phyloP scores from a whole-genome alignment of 2,329 filamentous ascomycete genomes.

The Beauveria rudraprayagi region DNA sequence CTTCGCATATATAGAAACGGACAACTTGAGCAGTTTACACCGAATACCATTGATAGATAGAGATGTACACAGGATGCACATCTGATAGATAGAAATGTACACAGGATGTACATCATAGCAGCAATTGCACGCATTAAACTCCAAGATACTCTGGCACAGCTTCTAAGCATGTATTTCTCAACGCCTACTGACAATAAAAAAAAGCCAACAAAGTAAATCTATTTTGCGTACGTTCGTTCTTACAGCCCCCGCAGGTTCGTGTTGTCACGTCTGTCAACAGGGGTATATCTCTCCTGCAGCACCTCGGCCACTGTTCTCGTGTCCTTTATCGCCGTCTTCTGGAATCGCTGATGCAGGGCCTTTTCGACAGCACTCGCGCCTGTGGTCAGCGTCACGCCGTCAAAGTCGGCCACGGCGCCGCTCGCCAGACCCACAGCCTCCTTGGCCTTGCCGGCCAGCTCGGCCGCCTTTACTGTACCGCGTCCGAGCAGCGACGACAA shows the following conservation, averaged over 20 bases:
- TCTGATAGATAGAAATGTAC: background rate
- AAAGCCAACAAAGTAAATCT: slow-evolving; percentile 7
- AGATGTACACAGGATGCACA: background rate
- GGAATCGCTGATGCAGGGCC: slow-evolving; percentile 45
- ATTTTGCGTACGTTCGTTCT: slow-evolving; percentile 5
- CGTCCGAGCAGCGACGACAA: slow-evolving; percentile 31
- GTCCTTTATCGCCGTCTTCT: slow-evolving; percentile 30
- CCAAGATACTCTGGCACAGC: background rate
- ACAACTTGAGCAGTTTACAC: background rate
- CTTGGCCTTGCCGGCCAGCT: slow-evolving; percentile 28
- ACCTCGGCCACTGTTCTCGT: slow-evolving; percentile 45
- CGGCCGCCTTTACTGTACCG: slow-evolving; percentile 34
- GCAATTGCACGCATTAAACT: too few species aligned
- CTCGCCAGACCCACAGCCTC: slow-evolving; percentile 27
- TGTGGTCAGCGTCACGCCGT: slow-evolving; percentile 18
- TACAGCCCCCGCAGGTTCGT: slow-evolving; percentile 34
- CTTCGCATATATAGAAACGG: slow-evolving; percentile 8
- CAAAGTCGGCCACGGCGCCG: slow-evolving; percentile 22
- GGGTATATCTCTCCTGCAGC: slow-evolving; percentile 47
- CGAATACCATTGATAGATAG: background rate
- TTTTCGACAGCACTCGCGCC: slow-evolving; percentile 34
- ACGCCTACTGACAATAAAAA: background rate
- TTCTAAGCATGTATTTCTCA: background rate
- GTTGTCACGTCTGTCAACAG: slow-evolving; percentile 38
- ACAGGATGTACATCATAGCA: background rate